Evolutionary conservation across 768 basidiomycete genomes (phyloP).

Genomic region (Xerocomellus intermedius): DNA sequence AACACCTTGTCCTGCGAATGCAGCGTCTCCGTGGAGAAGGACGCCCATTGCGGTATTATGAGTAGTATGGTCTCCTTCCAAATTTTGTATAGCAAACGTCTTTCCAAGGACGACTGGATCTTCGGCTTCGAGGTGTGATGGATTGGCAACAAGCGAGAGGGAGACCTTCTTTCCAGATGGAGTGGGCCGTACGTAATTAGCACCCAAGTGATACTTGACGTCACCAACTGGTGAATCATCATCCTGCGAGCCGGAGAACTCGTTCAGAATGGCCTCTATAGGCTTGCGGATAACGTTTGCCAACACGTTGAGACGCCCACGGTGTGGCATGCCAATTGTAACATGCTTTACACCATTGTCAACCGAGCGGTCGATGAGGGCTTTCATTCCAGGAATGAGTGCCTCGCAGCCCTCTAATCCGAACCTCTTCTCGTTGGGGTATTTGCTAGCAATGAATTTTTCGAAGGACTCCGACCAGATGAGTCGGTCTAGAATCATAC

Average conservation of each 20-base stretch:
- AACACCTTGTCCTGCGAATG: conserved; percentile 96
- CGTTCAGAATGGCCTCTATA: conserved; percentile 95
- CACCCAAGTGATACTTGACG: conserved; percentile 98
- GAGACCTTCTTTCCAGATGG: conserved; percentile 98
- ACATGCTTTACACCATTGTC: conserved; percentile 94
- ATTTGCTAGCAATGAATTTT: conserved; percentile 97
- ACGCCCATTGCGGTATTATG: conserved; percentile 92
- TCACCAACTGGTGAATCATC: conserved; percentile 89
- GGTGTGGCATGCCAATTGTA: conserved; percentile 99
- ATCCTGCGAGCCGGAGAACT: conserved; percentile 77
- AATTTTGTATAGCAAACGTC: conserved; percentile 94
- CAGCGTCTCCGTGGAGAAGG: conserved; percentile 95
- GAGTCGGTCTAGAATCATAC: conserved; percentile 97
- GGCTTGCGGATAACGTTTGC: conserved; percentile 99
- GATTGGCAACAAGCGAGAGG: conserved; percentile 96
- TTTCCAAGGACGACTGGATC: conserved; percentile 99
- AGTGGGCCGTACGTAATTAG: conserved; percentile 97
- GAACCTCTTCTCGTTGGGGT: conserved; percentile 99
- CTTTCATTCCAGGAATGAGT: conserved; percentile 99
- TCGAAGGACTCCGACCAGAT: conserved; percentile 99
- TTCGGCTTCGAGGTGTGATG: conserved; percentile 95
- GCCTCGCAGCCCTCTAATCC: conserved; percentile 98
- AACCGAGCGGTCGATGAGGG: conserved; percentile 96
- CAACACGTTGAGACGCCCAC: conserved; percentile 95
- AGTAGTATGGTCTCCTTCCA: conserved; percentile 79